Evolutionary conservation across 2,329 filamentous ascomycete species (phyloP), one percentile per base, ranked within the genome.

Genomic region (Xylariales sp.): DNA sequence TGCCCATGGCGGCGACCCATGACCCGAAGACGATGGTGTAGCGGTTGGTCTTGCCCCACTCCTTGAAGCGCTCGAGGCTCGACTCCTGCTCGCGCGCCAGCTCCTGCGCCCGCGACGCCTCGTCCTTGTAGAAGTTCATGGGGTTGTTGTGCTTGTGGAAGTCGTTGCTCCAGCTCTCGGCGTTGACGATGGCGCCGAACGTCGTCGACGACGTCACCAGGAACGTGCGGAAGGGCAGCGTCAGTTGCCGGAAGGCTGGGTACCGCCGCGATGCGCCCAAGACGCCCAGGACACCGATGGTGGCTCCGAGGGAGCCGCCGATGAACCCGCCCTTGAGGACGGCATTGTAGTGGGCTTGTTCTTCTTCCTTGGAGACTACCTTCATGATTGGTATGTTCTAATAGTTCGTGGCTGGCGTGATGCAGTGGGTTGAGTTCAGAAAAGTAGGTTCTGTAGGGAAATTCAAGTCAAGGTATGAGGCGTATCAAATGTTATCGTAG

Each of bases 331-430:
- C 90, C 61, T 80, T 83, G 52, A 97, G 59, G 46, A 94, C 93
- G 45, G 77, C 71, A 61, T 73, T 69, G 78, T 94, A 95, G 76
- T 96, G 90, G 40, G 78, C 86, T 46, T 74, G 64, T 69, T 96
- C 90, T 70, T 96, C 88, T 78, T 96, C 88, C 63, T 91, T 88
- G 56, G 86, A 94, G 62, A 97, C 77, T 60, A 97, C 74, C 84
- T 96, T 97, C 93, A 97, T 98, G 49, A 38, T 74, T 65, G 54
- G 11, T 21, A 15, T 8, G 11, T 38, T 27, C 19, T 15, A 24
- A 9, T 38, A 10, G 11, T 21, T 25, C n/a, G 15, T 38, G 34
- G 19, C 10, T 14, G 8, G n/a, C n/a, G n/a, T n/a, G n/a, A n/a
- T n/a, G n/a, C n/a, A n/a, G n/a, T n/a, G n/a, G n/a, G n/a, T n/a